A percentile compares a stretch with the other conserved stretches of the same genome.
Evolutionary conservation across 345 rosid species (phyloP).

Genomic region (Aquilaria yunnanensis): DNA sequence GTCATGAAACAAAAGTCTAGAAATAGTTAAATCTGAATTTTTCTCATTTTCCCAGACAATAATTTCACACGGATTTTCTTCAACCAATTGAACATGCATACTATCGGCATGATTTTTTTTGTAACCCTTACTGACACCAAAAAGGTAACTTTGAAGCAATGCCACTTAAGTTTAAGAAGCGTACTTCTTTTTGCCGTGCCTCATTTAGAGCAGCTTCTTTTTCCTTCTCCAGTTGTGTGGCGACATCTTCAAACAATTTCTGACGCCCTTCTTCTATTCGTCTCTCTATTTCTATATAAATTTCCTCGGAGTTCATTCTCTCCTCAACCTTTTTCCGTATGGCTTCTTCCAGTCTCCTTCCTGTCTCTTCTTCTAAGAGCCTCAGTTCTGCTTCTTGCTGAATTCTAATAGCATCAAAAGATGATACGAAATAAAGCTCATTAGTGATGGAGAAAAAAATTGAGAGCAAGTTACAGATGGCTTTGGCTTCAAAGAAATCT

Average conservation of each 20-base stretch:
- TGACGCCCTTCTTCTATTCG: conserved; percentile 55
- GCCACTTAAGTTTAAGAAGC: conserved; percentile 9
- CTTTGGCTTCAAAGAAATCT: conserved; percentile 6
- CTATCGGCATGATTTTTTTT: neutral
- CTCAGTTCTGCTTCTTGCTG: conserved; percentile 61
- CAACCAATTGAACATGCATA: no score
- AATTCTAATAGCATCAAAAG: conserved; percentile 26
- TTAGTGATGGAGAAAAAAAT: neutral
- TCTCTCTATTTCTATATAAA: conserved; percentile 43
- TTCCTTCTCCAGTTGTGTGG: conserved; percentile 50
- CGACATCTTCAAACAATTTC: conserved; percentile 60
- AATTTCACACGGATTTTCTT: neutral
- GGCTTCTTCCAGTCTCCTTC: conserved; percentile 64
- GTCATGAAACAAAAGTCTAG: no score
- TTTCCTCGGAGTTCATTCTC: conserved; percentile 47
- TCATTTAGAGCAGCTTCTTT: conserved; percentile 66
- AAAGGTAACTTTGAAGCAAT: neutral
- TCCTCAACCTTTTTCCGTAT: conserved; percentile 76
- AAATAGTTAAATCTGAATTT: no score
- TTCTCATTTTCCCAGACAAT: neutral
- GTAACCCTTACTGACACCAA: no score
- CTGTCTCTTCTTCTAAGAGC: conserved; percentile 71
- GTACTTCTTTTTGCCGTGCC: conserved; percentile 68
- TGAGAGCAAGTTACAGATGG: neutral
- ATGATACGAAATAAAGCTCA: conserved; percentile 1